Evolutionary conservation across 306 rosid species (phyloP), one percentile per base, ranked within the genome.

Genomic region (Lablab purpureus): DNA sequence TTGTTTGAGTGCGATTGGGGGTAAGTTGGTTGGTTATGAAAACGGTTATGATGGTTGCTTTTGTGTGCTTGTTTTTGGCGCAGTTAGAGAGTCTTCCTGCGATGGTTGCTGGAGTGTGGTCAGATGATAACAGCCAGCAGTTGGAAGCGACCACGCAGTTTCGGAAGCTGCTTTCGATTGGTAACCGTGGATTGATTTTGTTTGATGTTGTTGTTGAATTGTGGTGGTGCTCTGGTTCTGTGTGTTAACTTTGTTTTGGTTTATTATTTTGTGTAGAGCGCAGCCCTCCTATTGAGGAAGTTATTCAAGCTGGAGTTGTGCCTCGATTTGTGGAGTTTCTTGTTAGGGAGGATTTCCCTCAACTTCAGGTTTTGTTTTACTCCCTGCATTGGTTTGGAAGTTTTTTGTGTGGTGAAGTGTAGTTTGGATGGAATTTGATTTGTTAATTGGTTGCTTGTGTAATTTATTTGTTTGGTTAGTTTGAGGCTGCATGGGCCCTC

Each of bases 401-500:
- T 19, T 65, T n/a, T 18, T 9, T n/a, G n/a, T 36, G 13, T 54
- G 10, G 30, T 22, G 54, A 30, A 10, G 40, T 30, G 43, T 30
- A 7, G 49, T 43, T 3, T 43, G 15, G 22, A 32, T 55, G 55
- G 7, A 63, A 28, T 41, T 49, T 76, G 11, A 72, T 64, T 12
- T 71, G 67, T 47, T 50, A 36, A 46, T 37, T 82, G 8, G 51
- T 77, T 77, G 10, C 67, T 56, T 67, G 3, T 73, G 58, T 78
- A 30, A 19, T 27, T 22, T 60, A 11, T 7, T 58, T 81, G 49
- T 41, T 50, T 77, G 32, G 45, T 37, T 78, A 93, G 98, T 93
- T 93, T 71, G 98, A 93, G 88, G 98, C 98, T 51, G 98, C 98
- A 18, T 93, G 98, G 98, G 98, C 98, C 13, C 95, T 93, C 65